These are phyloP conservation scores for Scenedesmus sp. DNA, from an alignment of 163 green algal species.

Conservation along the genomic window DNA sequence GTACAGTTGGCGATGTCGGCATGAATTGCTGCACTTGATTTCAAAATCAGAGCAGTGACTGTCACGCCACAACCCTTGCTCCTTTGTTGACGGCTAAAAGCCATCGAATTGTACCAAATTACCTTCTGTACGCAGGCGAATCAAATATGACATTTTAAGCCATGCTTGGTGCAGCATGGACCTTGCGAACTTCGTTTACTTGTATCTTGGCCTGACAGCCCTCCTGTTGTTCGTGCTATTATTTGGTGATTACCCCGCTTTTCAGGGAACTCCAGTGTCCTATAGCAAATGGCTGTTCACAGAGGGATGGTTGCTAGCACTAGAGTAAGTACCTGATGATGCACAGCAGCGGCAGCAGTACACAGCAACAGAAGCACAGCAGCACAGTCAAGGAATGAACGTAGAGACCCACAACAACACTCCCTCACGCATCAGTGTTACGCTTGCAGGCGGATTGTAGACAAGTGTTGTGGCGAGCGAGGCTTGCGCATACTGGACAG, in stretches of 20 bases:
- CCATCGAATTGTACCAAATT: not conserved
- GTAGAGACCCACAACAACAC: not conserved
- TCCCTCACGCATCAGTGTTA: not conserved
- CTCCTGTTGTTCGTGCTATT: slow-evolving; percentile 71
- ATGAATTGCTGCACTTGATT: not conserved
- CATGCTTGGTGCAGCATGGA: slow-evolving; percentile 45
- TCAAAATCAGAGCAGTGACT: not conserved
- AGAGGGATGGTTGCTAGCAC: slow-evolving; percentile 44
- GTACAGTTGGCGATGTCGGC: too few species aligned
- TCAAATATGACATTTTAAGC: not conserved
- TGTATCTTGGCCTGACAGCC: slow-evolving; percentile 57
- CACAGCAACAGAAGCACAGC: too few species aligned
- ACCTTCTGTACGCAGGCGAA: not conserved
- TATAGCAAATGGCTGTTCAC: slow-evolving; percentile 70
- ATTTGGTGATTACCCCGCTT: slow-evolving; percentile 70
- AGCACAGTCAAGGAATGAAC: not conserved
- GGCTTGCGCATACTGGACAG: slow-evolving; percentile 43
- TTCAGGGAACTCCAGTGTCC: slow-evolving; percentile 66
- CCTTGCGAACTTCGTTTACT: slow-evolving; percentile 52
- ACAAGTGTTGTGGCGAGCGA: slow-evolving; percentile 44
- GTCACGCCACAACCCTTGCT: not conserved
- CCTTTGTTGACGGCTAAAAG: not conserved
- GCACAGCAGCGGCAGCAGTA: not conserved
- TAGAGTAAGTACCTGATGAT: slow-evolving; percentile 53
- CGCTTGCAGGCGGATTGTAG: slow-evolving; percentile 60